Conservation (phyloP, 331 rosid species). For the Pyracantha coccinea region DNA sequence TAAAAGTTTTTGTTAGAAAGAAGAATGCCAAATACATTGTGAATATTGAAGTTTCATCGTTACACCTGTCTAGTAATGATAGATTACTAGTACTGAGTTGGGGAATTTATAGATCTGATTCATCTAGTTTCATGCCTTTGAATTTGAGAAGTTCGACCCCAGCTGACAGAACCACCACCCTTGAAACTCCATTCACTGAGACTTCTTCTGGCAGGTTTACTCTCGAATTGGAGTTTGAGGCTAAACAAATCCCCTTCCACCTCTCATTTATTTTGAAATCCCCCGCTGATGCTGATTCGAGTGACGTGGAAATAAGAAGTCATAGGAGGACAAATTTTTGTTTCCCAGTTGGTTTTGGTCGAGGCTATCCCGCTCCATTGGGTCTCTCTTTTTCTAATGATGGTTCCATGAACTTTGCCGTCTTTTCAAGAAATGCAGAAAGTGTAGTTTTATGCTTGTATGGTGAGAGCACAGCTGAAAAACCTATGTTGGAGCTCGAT, state of each 20-base stretch:
- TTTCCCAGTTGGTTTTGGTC: slow-evolving; percentile 71
- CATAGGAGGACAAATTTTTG: slow-evolving; percentile 63
- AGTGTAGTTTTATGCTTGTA: slow-evolving; percentile 78
- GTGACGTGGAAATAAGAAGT: slow-evolving; percentile 50
- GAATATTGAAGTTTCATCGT: slow-evolving; percentile 45
- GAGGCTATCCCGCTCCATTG: slow-evolving; percentile 55
- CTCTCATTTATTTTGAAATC: slow-evolving; percentile 58
- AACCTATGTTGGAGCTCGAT: slow-evolving; percentile 86
- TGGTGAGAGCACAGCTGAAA: slow-evolving; percentile 31
- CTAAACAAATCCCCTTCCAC: slow-evolving; percentile 54
- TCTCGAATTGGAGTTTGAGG: slow-evolving; percentile 62
- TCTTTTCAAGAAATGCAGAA: slow-evolving; percentile 63
- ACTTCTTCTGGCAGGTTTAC: slow-evolving; percentile 30
- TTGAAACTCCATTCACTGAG: slow-evolving; percentile 25
- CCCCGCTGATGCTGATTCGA: slow-evolving; percentile 11
- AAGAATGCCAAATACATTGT: slow-evolving; percentile 34
- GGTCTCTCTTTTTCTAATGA: slow-evolving; percentile 59
- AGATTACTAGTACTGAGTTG: slow-evolving; percentile 48
- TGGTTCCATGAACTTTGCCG: slow-evolving; percentile 64
- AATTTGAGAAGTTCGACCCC: slow-evolving; percentile 19
- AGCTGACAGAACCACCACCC: slow-evolving; percentile 22
- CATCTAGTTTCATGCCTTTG: slow-evolving; percentile 28
- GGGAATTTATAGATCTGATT: slow-evolving; percentile 58
- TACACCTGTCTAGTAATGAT: slow-evolving; percentile 17
- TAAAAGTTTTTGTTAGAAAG: slow-evolving; percentile 56